Percentiles rank a stretch among this genome's conserved stretches.
These are phyloP conservation scores for Paecilomyces sp. DNA, from an alignment of 2,329 filamentous ascomycete genomes.

Conservation along the genomic window DNA sequence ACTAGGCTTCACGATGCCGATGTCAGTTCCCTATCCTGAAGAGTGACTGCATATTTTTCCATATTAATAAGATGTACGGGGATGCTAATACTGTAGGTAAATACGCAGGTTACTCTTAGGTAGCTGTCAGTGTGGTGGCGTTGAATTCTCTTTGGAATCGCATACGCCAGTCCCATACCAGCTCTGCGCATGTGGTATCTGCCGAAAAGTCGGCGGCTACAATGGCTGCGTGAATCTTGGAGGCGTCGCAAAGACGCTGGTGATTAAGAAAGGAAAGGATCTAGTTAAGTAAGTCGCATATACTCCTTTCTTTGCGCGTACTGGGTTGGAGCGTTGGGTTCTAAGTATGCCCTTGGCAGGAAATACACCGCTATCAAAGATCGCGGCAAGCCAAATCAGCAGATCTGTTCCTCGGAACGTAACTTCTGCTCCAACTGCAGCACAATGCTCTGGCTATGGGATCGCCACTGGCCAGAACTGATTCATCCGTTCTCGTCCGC, in stretches of 20 bases:
- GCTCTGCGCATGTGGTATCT: conserved; percentile 44
- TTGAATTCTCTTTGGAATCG: conserved; percentile 41
- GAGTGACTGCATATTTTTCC: background rate
- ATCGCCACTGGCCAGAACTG: conserved; percentile 40
- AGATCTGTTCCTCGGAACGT: conserved; percentile 36
- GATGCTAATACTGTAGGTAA: background rate
- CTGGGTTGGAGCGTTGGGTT: background rate
- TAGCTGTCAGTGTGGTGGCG: conserved; percentile 42
- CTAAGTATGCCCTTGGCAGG: conserved; percentile 15
- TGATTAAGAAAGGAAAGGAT: conserved; percentile 35
- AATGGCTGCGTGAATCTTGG: conserved; percentile 41
- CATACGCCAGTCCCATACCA: conserved; percentile 43
- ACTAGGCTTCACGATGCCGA: conserved; percentile 12
- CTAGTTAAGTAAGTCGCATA: conserved; percentile 34
- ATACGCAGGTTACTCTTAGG: conserved; percentile 38
- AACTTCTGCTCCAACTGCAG: conserved; percentile 43
- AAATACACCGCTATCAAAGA: conserved; percentile 41
- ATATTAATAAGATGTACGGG: background rate
- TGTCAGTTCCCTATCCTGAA: conserved; percentile 12
- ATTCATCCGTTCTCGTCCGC: conserved; percentile 45
- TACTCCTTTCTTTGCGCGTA: background rate
- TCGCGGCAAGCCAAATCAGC: conserved; percentile 32
- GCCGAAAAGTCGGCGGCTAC: conserved; percentile 41
- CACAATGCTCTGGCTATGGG: conserved; percentile 43
- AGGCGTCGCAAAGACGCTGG: conserved; percentile 35